Conservation (phyloP, 768 basidiomycete species). For the Mycena chlorophos region DNA sequence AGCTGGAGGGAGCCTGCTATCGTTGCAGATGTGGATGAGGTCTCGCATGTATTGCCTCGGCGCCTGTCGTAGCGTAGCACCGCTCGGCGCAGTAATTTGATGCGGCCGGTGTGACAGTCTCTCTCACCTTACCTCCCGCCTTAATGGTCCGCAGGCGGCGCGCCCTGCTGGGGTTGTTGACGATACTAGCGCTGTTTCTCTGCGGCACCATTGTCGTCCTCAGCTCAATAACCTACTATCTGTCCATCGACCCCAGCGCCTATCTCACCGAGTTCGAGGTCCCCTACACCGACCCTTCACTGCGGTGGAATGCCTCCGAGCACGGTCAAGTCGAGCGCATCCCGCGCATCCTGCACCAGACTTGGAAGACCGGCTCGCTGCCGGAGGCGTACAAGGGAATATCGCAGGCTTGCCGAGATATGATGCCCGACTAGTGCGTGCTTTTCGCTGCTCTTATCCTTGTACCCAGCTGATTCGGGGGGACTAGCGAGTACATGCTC, state of each 20-base stretch:
- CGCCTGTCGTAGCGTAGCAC: too few relatives aligned
- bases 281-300: slow-evolving; percentile 51
- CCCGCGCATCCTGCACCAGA: slow-evolving; percentile 95
- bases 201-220: slow-evolving; percentile 89
- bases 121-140: not conserved
- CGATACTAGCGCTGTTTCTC: slow-evolving; percentile 58
- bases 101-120: not conserved
- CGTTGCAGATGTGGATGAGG: slow-evolving; percentile 28
- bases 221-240: slow-evolving; percentile 87
- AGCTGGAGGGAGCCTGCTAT: slow-evolving; percentile 58
- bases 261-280: slow-evolving; percentile 82
- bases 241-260: slow-evolving; percentile 74
- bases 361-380: slow-evolving; percentile 91
- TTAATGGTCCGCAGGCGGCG: slow-evolving; percentile 14
- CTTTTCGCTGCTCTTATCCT: slow-evolving; percentile 15
- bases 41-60: too few relatives aligned
- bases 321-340: slow-evolving; percentile 71
- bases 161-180: slow-evolving; percentile 17
- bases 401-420: slow-evolving; percentile 81
- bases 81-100: slow-evolving; percentile 6
- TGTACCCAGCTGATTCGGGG: slow-evolving; percentile 15
- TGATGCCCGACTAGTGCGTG: slow-evolving; percentile 95
- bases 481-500: slow-evolving; percentile 86
- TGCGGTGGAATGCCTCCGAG: slow-evolving; percentile 64
- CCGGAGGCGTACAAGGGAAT: slow-evolving; percentile 79